phyloP scores from a whole-genome alignment of 768 basidiomycete genomes.

The Lanmaoa pseudosensibilis region DNA sequence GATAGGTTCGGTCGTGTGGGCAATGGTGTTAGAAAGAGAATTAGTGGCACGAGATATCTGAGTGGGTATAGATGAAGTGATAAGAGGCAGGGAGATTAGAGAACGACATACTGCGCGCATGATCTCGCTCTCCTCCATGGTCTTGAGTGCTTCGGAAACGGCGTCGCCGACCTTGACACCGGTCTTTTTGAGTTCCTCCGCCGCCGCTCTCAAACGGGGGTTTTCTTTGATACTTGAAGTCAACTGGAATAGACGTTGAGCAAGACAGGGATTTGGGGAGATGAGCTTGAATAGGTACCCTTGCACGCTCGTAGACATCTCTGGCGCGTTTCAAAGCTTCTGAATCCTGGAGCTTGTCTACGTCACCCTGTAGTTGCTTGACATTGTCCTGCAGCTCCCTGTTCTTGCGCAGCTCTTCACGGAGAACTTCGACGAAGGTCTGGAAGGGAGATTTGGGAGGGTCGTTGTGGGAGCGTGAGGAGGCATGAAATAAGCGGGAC shows the following conservation, averaged over 20 bases:
- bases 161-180: constrained; percentile 94
- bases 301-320: constrained; percentile 90
- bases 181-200: constrained; percentile 85
- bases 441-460: constrained; percentile 90
- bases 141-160: constrained; percentile 85
- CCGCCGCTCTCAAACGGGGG: constrained; percentile 85
- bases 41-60: constrained; percentile 85
- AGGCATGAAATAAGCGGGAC: constrained; percentile 58
- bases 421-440: constrained; percentile 92
- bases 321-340: constrained; percentile 91
- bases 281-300: constrained; percentile 54
- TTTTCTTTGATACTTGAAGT: constrained; percentile 96
- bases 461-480: constrained; percentile 60
- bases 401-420: constrained; percentile 91
- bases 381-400: constrained; percentile 95
- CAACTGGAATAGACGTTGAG: constrained; percentile 52
- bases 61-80: neutral
- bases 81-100: neutral
- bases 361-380: constrained; percentile 96
- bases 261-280: neutral
- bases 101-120: constrained; percentile 72
- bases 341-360: constrained; percentile 95
- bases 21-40: constrained; percentile 82
- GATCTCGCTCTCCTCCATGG: constrained; percentile 93
- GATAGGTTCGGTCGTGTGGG: constrained; percentile 92